Conservation (phyloP, 768 basidiomycete genomes). For the Pleurotus tuoliensis region DNA sequence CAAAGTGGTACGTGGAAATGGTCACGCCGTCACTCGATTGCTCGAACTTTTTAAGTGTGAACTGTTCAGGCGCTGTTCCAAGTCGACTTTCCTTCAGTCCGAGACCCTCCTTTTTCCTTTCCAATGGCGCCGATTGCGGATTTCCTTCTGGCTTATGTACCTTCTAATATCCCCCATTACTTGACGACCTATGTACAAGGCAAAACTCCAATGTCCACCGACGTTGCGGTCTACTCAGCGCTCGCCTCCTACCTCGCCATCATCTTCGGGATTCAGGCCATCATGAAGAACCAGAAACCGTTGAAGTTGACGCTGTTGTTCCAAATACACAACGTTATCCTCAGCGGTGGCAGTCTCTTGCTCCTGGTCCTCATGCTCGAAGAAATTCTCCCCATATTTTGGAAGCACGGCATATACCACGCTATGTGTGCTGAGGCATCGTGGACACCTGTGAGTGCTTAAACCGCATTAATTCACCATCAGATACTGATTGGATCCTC, state of each 20-base stretch:
- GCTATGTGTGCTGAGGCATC: conserved; percentile 73
- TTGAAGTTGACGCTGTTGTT: conserved; percentile 80
- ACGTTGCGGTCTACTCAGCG: conserved; percentile 62
- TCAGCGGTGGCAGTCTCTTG: conserved; percentile 80
- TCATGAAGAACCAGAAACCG: conserved; percentile 78
- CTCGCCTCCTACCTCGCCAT: conserved; percentile 80
- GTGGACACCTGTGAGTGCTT: conserved; percentile 79
- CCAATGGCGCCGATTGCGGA: conserved; percentile 74
- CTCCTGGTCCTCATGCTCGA: conserved; percentile 88
- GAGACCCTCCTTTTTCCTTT: conserved; percentile 22
- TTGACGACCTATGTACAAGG: conserved; percentile 67
- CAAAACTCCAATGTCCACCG: conserved; percentile 79
- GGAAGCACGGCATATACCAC: conserved; percentile 66
- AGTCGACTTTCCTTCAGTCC: conserved; percentile 2
- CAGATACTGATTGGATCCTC: conserved; percentile 1
- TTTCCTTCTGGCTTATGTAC: conserved; percentile 56
- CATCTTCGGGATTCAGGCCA: conserved; percentile 79
- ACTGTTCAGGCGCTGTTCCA: background rate
- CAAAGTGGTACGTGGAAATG: too few relatives aligned
- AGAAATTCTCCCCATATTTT: conserved; percentile 80
- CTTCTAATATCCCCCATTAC: conserved; percentile 51
- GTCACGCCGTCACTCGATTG: background rate
- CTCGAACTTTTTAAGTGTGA: conserved; percentile 5
- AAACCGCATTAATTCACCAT: conserved; percentile 5
- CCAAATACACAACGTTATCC: conserved; percentile 86